Evolutionary conservation across 2,329 filamentous ascomycete genomes (phyloP).

Genomic region (Alternaria sp.): DNA sequence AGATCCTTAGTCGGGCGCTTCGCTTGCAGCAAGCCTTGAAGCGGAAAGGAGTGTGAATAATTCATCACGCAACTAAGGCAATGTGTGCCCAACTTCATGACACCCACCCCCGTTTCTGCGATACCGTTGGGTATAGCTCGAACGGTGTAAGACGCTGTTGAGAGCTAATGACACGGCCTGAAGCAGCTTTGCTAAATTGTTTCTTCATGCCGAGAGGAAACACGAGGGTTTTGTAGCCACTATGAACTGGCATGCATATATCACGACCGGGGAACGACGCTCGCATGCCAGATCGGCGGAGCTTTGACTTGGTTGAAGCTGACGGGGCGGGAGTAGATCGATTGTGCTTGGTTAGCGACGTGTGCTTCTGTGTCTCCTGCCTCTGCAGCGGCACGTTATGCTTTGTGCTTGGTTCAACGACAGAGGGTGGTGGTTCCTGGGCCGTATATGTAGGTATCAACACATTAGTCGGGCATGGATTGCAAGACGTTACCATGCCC

Average conservation of each 20-base stretch:
- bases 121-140: conserved; percentile 17
- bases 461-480: conserved; percentile 13
- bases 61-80: conserved; percentile 15
- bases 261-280: conserved; percentile 19
- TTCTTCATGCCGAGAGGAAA: conserved; percentile 19
- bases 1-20: conserved; percentile 41
- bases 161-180: conserved; percentile 9
- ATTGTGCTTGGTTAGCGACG: conserved; percentile 8
- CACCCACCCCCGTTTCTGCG: conserved; percentile 4
- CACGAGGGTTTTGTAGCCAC: conserved; percentile 20
- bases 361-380: not conserved
- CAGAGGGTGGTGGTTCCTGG: conserved; percentile 20
- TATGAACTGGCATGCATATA: conserved; percentile 29
- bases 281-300: conserved; percentile 34
- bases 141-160: conserved; percentile 15
- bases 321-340: conserved; percentile 2
- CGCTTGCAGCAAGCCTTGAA: conserved; percentile 3
- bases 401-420: conserved; percentile 20
- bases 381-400: conserved; percentile 19
- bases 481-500: conserved; percentile 25
- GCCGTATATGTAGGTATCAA: conserved; percentile 2
- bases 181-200: conserved; percentile 17
- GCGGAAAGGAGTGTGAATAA: conserved; percentile 23
- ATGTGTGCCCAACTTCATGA: conserved; percentile 19
- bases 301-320: conserved; percentile 32